Conservation (phyloP, 495 filamentous ascomycete species). For the Chlorociboria aeruginascens region DNA sequence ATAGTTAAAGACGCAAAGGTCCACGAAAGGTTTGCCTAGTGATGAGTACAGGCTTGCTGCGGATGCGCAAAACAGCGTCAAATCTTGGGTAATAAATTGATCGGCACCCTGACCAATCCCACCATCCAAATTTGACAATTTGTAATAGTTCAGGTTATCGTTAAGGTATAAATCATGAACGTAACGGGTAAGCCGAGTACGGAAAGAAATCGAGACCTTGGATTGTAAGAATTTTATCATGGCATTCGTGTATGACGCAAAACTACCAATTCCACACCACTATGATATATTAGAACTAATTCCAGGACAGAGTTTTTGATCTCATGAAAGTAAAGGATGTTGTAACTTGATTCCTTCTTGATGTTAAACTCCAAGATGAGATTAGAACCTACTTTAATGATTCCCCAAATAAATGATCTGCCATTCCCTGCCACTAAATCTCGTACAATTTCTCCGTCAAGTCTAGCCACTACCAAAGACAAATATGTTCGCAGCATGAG, state of each 20-base stretch:
- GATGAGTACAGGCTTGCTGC: constrained; percentile 93
- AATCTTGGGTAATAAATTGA: constrained; percentile 96
- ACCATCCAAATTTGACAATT: constrained; percentile 85
- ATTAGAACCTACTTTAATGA: constrained; percentile 47
- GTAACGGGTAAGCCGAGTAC: constrained; percentile 88
- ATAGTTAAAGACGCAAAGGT: constrained; percentile 94
- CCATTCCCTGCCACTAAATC: constrained; percentile 94
- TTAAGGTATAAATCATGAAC: constrained; percentile 97
- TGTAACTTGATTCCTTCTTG: neutral
- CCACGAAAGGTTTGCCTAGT: constrained; percentile 89
- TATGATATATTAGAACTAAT: constrained; percentile 14
- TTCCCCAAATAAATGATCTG: constrained; percentile 74
- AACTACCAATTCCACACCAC: constrained; percentile 47
- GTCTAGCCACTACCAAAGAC: constrained; percentile 78
- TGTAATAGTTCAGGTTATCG: constrained; percentile 91
- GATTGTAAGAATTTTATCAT: constrained; percentile 98
- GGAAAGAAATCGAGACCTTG: constrained; percentile 97
- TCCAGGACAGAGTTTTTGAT: too few species aligned
- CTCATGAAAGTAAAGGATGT: too few species aligned
- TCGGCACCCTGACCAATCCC: constrained; percentile 85
- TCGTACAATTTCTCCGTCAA: constrained; percentile 93
- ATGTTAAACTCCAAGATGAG: neutral
- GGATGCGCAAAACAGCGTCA: constrained; percentile 85
- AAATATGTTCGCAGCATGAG: constrained; percentile 88
- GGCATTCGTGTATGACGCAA: constrained; percentile 86